Conservation (phyloP, 129 eudicot genomes). For the Flaveria trinervia region DNA sequence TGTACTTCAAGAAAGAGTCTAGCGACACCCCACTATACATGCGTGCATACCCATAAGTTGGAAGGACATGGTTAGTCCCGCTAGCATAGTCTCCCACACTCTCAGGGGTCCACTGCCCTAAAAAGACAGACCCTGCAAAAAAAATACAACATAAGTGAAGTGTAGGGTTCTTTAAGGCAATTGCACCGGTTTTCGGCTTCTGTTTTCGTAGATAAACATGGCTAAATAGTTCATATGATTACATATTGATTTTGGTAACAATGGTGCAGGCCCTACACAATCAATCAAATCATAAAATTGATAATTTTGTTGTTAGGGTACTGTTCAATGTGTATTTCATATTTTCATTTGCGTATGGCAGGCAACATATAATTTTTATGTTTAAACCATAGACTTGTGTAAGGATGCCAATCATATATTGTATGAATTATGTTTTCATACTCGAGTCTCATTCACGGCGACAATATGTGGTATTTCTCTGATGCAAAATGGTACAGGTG, state of each 20-base stretch:
- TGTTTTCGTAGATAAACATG: neutral
- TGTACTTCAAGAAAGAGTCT: slow-evolving; percentile 92
- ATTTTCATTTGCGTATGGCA: neutral
- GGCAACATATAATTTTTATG: neutral
- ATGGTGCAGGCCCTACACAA: neutral
- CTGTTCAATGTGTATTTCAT: neutral
- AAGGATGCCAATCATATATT: neutral
- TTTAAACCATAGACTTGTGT: neutral
- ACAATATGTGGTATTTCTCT: neutral
- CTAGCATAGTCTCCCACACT: slow-evolving; percentile 99
- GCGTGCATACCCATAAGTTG: slow-evolving; percentile 96
- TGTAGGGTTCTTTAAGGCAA: neutral
- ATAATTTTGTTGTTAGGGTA: no score
- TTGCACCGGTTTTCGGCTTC: neutral
- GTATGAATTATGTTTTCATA: neutral
- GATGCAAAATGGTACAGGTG: neutral
- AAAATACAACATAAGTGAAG: neutral
- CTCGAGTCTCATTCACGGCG: no score
- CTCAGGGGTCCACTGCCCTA: slow-evolving; percentile 99
- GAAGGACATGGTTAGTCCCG: slow-evolving; percentile 98
- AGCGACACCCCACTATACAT: slow-evolving; percentile 96
- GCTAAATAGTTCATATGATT: neutral
- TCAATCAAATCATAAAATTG: neutral
- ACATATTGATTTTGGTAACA: neutral
- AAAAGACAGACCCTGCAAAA: slow-evolving; percentile 82